Evolutionary conservation across 176 grass and related monocot species (phyloP).

Genomic region (Aechmea fasciata): DNA sequence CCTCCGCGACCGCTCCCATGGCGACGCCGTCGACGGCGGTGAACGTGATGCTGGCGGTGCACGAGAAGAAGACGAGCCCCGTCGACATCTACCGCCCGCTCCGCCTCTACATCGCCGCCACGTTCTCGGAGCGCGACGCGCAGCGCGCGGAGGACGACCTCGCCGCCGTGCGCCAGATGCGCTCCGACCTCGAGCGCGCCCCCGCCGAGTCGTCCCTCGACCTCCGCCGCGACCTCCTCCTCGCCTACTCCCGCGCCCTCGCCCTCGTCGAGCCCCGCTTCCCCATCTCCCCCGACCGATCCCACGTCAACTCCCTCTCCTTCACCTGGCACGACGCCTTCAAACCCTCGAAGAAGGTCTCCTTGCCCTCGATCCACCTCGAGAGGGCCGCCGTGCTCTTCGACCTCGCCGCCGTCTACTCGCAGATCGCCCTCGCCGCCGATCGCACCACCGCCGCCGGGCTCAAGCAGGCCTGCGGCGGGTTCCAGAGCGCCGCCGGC

Average conservation of each 20-base stretch:
- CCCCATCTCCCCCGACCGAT: conserved; percentile 69
- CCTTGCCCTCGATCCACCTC: conserved; percentile 55
- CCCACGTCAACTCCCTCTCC: conserved; percentile 65
- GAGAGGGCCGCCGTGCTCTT: conserved; percentile 80
- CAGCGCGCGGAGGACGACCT: conserved; percentile 80
- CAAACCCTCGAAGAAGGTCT: conserved; percentile 63
- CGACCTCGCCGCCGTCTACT: conserved; percentile 78
- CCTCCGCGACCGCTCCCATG: conserved; percentile 24
- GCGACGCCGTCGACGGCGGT: conserved; percentile 19
- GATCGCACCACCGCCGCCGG: conserved; percentile 69
- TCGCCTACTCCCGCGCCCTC: conserved; percentile 70
- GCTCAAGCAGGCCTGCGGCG: conserved; percentile 67
- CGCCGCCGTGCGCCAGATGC: conserved; percentile 56
- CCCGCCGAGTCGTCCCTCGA: conserved; percentile 48
- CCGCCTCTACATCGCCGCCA: conserved; percentile 63
- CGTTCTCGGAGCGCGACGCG: conserved; percentile 85
- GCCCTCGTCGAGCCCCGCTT: conserved; percentile 80
- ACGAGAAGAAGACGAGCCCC: conserved; percentile 79
- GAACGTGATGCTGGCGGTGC: conserved; percentile 95
- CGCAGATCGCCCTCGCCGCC: conserved; percentile 77
- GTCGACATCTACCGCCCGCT: conserved; percentile 83
- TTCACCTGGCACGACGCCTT: conserved; percentile 98
- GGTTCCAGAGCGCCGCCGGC: conserved; percentile 76
- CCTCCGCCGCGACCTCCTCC: conserved; percentile 64
- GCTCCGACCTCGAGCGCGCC: conserved; percentile 46